Conservation (phyloP, 2,329 filamentous ascomycete species). For the Cercospora janseana region DNA sequence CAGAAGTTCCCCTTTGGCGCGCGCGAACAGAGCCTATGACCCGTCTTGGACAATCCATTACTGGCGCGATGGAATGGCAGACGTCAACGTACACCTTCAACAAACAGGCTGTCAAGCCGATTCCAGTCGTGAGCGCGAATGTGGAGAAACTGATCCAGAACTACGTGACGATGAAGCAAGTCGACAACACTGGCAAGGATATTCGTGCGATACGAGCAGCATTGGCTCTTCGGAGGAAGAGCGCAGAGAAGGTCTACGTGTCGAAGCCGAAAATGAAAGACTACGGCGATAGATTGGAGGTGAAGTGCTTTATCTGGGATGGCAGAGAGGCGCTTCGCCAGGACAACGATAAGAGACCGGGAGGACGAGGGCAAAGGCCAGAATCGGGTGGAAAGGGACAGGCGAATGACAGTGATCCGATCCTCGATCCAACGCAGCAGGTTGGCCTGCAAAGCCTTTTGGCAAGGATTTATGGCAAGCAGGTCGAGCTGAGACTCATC, state of each 20-base stretch:
- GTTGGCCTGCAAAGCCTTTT: slow-evolving; percentile 21
- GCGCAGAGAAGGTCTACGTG: slow-evolving; percentile 27
- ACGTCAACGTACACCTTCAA: slow-evolving; percentile 32
- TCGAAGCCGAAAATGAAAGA: slow-evolving; percentile 30
- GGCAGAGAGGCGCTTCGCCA: slow-evolving; percentile 13
- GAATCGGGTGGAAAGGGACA: slow-evolving; percentile 3
- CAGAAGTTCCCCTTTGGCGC: slow-evolving; percentile 22
- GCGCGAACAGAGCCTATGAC: slow-evolving; percentile 19
- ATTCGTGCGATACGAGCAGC: slow-evolving; percentile 26
- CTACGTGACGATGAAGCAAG: slow-evolving; percentile 26
- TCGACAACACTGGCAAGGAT: slow-evolving; percentile 25
- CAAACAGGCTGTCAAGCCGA: slow-evolving; percentile 26
- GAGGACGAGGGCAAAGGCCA: too few relatives aligned
- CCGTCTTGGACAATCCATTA: slow-evolving; percentile 23
- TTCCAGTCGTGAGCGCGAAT: slow-evolving; percentile 26
- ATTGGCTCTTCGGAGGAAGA: slow-evolving; percentile 25
- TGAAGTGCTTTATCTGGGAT: slow-evolving; percentile 31
- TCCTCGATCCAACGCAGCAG: slow-evolving; percentile 22
- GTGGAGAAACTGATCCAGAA: slow-evolving; percentile 29
- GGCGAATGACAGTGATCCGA: slow-evolving; percentile 9
- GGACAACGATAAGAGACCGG: slow-evolving; percentile 9
- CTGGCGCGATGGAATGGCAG: slow-evolving; percentile 32
- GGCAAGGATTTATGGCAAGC: slow-evolving; percentile 33
- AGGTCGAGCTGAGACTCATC: slow-evolving; percentile 34
- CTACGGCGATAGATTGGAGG: slow-evolving; percentile 28